These are phyloP conservation scores for Chimonanthus praecox DNA, from an alignment of 164 flowering plant genomes.

Conservation along the genomic window DNA sequence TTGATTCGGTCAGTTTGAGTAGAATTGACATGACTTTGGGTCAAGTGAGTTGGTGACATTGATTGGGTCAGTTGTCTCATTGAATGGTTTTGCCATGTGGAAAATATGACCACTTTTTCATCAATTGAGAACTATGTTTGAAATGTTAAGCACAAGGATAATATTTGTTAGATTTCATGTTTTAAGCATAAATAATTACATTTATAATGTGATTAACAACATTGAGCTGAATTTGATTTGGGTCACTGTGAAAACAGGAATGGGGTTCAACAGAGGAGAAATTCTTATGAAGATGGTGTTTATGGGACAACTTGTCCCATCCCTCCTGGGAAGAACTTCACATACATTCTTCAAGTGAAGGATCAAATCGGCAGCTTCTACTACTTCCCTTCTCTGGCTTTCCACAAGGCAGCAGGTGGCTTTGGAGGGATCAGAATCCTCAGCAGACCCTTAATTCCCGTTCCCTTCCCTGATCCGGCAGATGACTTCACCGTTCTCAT, in stretches of 20 bases:
- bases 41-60: no score
- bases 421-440: constrained; percentile 68
- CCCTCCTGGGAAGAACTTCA: constrained; percentile 77
- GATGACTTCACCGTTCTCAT: constrained; percentile 66
- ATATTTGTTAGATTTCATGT: no score
- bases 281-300: constrained; percentile 81
- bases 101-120: no score
- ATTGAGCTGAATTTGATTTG: not conserved
- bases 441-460: constrained; percentile 52
- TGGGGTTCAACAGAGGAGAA: constrained; percentile 77
- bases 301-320: constrained; percentile 87
- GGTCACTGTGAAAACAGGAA: constrained; percentile 34
- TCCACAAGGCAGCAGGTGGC: constrained; percentile 87
- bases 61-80: no score
- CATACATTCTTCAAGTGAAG: constrained; percentile 69
- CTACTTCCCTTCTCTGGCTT: constrained; percentile 73
- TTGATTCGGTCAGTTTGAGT: no score
- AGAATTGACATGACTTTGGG: no score
- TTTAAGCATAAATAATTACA: no score
- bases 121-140: no score
- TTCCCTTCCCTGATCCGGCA: constrained; percentile 63
- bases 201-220: no score
- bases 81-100: no score
- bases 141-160: no score
- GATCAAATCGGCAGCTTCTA: constrained; percentile 86